Conservation (phyloP, 345 rosid genomes). For the Heritiera littoralis region DNA sequence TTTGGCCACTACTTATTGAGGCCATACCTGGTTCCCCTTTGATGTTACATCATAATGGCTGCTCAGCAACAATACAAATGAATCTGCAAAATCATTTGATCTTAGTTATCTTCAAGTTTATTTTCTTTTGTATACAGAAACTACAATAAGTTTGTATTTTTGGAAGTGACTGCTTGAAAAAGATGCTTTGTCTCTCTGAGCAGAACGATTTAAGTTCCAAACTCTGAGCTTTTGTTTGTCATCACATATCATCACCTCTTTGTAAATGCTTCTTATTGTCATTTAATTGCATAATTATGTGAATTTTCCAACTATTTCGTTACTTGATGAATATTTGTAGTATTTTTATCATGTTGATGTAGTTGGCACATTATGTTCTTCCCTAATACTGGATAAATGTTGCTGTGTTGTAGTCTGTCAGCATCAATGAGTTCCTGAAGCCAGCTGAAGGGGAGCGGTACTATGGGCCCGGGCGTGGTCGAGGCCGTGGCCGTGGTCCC, state of each 20-base stretch:
- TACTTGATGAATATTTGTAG: neutral
- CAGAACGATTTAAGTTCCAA: neutral
- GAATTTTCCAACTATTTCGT: neutral
- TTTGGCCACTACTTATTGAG: neutral
- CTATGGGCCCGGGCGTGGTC: conserved; percentile 56
- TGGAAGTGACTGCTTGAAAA: neutral
- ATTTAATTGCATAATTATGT: neutral
- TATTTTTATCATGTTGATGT: neutral
- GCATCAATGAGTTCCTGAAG: conserved; percentile 91
- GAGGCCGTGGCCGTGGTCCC: conserved; percentile 68
- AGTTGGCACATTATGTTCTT: neutral
- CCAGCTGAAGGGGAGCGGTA: conserved; percentile 81
- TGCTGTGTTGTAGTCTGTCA: conserved; percentile 57
- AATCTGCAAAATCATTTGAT: neutral
- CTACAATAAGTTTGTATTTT: no score
- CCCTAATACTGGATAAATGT: neutral
- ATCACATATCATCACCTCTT: neutral
- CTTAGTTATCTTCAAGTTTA: neutral
- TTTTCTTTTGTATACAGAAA: no score
- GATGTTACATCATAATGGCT: neutral
- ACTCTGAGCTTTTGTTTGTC: neutral
- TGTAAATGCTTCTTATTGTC: neutral
- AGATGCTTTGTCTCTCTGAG: neutral
- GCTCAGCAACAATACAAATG: neutral
- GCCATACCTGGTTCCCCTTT: neutral